Percentiles rank a stretch among this genome's conserved stretches.
These are phyloP conservation scores for Trichoderma guizhouense DNA, from an alignment of 2,329 filamentous ascomycete species.

Conservation along the genomic window DNA sequence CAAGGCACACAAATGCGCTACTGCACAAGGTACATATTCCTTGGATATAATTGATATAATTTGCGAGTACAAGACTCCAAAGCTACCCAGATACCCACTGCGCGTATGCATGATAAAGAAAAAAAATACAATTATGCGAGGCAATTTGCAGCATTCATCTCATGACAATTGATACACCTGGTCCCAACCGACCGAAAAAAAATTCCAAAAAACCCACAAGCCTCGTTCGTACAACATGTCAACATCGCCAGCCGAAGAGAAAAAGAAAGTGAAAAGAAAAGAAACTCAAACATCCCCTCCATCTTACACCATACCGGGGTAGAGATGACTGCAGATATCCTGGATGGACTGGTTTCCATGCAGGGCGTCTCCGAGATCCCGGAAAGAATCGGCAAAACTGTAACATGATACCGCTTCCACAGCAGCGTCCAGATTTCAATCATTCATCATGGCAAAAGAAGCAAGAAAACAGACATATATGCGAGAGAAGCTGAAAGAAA, in stretches of 20 bases:
- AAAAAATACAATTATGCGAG: slow-evolving; percentile 7
- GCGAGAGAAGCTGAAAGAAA: neutral
- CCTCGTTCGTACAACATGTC: slow-evolving; percentile 7
- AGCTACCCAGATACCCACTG: slow-evolving; percentile 13
- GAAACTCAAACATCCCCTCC: neutral
- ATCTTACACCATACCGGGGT: neutral
- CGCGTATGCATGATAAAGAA: slow-evolving; percentile 14
- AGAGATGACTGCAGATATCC: neutral
- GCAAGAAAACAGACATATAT: neutral
- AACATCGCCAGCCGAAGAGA: neutral
- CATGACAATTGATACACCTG: slow-evolving; percentile 1
- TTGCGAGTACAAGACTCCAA: slow-evolving; percentile 10
- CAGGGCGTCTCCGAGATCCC: neutral
- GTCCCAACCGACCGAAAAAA: neutral
- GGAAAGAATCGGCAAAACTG: slow-evolving; percentile 1
- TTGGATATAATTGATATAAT: slow-evolving; percentile 7
- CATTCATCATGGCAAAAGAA: neutral
- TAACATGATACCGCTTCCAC: neutral
- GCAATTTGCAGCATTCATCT: slow-evolving; percentile 13
- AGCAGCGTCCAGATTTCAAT: neutral
- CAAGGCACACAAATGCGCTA: neutral
- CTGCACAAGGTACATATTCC: neutral
- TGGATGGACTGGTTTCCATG: slow-evolving; percentile 7
- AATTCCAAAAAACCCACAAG: neutral
- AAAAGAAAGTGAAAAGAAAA: neutral